Conservation (phyloP, 164 flowering plant genomes). For the Stephania japonica region DNA sequence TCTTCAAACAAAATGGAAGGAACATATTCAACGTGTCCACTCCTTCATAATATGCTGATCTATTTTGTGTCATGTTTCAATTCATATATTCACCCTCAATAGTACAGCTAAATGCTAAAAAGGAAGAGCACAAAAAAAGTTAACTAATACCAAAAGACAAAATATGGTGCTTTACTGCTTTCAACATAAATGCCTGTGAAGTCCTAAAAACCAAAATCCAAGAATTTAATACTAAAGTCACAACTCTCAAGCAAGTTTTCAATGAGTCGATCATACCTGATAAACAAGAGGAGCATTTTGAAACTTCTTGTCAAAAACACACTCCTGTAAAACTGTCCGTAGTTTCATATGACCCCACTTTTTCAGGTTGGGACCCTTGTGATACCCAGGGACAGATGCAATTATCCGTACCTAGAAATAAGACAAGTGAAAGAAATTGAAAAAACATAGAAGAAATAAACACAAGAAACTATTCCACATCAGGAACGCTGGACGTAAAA, state of each 20-base stretch:
- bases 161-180: not conserved
- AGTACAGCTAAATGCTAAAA: not conserved
- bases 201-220: not conserved
- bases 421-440: not conserved
- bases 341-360: constrained; percentile 99
- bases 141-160: not conserved
- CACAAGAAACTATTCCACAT: not conserved
- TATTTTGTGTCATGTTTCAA: not conserved
- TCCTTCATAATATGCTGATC: not conserved
- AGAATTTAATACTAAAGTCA: not conserved
- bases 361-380: constrained; percentile 61
- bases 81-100: not conserved
- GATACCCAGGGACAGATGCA: constrained; percentile 99
- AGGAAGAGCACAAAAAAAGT: not conserved
- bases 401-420: constrained; percentile 59
- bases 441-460: not conserved
- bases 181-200: not conserved
- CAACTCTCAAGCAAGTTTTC: not conserved
- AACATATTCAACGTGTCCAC: not conserved
- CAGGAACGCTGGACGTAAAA: not conserved
- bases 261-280: constrained; percentile 49
- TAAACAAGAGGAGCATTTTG: constrained; percentile 73
- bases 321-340: constrained; percentile 65
- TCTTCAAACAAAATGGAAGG: not conserved
- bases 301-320: constrained; percentile 66